phyloP scores from a whole-genome alignment of 768 basidiomycete species.

The Termitomyces sp. region DNA sequence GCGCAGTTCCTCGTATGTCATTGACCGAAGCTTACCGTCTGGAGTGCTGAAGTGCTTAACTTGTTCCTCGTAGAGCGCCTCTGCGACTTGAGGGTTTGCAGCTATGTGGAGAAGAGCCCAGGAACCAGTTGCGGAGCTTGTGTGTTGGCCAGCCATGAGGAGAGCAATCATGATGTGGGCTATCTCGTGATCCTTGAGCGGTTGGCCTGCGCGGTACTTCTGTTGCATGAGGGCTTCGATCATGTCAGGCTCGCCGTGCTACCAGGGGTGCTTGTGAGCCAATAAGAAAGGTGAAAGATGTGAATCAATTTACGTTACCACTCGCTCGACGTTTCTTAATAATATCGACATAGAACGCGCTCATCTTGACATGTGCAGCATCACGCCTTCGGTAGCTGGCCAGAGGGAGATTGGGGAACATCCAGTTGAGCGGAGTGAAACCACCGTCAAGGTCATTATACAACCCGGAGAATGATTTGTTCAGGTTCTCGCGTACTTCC shows the following conservation, averaged over 20 bases:
- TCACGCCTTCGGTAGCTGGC: slow-evolving; percentile 89
- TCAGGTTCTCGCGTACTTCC: slow-evolving; percentile 75
- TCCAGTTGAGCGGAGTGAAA: slow-evolving; percentile 92
- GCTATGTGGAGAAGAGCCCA: slow-evolving; percentile 92
- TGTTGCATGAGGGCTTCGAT: slow-evolving; percentile 82
- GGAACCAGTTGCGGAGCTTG: slow-evolving; percentile 86
- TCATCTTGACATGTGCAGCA: slow-evolving; percentile 88
- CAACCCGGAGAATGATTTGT: slow-evolving; percentile 79
- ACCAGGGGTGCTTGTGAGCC: neutral
- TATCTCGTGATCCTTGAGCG: slow-evolving; percentile 83
- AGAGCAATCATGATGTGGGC: slow-evolving; percentile 99
- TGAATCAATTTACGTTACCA: slow-evolving; percentile 32
- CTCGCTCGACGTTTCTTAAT: slow-evolving; percentile 65
- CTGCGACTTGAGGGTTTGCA: slow-evolving; percentile 66
- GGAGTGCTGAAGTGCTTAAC: slow-evolving; percentile 72
- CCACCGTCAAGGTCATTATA: slow-evolving; percentile 92
- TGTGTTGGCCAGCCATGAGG: slow-evolving; percentile 99
- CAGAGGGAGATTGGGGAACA: slow-evolving; percentile 91
- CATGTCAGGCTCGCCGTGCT: slow-evolving; percentile 79
- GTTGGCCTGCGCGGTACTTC: slow-evolving; percentile 75
- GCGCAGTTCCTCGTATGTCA: slow-evolving; percentile 85
- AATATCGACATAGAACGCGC: slow-evolving; percentile 87
- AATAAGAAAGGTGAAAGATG: neutral
- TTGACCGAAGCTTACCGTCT: slow-evolving; percentile 73
- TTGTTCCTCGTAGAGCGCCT: slow-evolving; percentile 87